A percentile compares a stretch with the other conserved stretches of the same genome.
Evolutionary conservation across 176 grass and related monocot species (phyloP).

Genomic region (barley (Hordeum vulgare)): DNA sequence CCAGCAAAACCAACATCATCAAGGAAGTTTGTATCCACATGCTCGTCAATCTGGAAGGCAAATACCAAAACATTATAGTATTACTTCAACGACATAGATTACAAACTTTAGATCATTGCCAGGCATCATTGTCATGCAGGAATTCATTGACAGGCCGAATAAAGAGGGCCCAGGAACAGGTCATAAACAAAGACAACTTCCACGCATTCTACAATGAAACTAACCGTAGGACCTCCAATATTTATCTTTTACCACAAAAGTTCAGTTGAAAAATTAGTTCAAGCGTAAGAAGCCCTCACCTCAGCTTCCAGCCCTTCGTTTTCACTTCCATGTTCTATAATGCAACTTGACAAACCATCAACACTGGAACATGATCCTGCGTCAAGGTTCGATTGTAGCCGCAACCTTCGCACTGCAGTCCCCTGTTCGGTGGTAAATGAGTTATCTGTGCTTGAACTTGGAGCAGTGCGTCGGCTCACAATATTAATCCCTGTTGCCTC

Average conservation of each 20-base stretch:
- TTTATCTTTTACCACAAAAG: background rate
- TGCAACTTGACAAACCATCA: conserved; percentile 31
- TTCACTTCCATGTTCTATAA: background rate
- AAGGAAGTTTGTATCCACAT: conserved; percentile 10
- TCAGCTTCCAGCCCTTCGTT: background rate
- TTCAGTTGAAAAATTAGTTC: background rate
- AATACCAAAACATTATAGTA: background rate
- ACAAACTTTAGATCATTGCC: background rate
- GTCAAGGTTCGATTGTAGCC: conserved; percentile 15
- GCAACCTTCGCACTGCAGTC: conserved; percentile 22
- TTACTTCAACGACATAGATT: background rate
- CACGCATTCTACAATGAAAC: background rate
- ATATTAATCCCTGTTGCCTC: conserved; percentile 37
- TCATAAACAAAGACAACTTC: background rate
- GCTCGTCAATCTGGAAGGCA: conserved; percentile 37
- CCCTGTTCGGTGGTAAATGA: conserved; percentile 23
- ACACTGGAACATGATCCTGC: background rate
- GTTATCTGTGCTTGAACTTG: conserved; percentile 26
- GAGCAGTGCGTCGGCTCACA: background rate
- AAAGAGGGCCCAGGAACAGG: background rate
- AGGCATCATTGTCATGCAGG: background rate
- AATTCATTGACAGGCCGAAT: background rate
- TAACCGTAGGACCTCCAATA: background rate
- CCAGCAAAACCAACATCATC: background rate
- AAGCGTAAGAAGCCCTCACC: conserved; percentile 21